Percentiles rank a stretch among this genome's conserved stretches.
phyloP scores from a whole-genome alignment of 208 protist genomes.

The Crithidia expoeki region DNA sequence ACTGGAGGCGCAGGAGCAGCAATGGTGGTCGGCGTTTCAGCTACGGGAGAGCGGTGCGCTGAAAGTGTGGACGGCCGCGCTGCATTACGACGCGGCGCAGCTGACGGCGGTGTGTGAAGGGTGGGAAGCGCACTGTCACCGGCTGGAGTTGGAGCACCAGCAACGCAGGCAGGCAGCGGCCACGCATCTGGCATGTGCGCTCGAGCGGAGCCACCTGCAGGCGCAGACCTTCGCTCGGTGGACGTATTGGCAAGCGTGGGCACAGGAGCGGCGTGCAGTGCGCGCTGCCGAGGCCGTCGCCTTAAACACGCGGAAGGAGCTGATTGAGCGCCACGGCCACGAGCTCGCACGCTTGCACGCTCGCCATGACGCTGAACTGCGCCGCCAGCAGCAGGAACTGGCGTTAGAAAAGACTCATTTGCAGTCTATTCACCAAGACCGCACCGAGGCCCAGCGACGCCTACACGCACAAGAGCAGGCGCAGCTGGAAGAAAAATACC shows the following conservation, averaged over 20 bases:
- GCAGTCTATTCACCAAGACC: conserved; percentile 30
- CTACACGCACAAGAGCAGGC: conserved; percentile 17
- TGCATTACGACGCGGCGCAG: conserved; percentile 24
- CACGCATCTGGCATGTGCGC: conserved; percentile 2
- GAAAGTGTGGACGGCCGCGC: conserved; percentile 17
- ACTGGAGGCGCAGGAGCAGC: conserved; percentile 16
- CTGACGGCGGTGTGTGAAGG: conserved; percentile 33
- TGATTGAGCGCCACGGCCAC: conserved; percentile 14
- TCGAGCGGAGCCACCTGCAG: conserved; percentile 20
- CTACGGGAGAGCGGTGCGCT: conserved; percentile 22
- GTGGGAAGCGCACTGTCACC: conserved; percentile 35
- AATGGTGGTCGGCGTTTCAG: conserved; percentile 27
- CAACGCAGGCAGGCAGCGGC: neutral
- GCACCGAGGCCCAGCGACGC: conserved; percentile 19
- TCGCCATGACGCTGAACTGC: conserved; percentile 9
- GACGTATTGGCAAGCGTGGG: conserved; percentile 11
- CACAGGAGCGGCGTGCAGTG: conserved; percentile 1
- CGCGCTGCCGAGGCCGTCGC: neutral
- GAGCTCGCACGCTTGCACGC: conserved; percentile 16
- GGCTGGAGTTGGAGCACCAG: neutral
- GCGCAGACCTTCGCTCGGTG: conserved; percentile 9
- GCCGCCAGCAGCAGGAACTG: conserved; percentile 12
- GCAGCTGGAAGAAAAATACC: conserved; percentile 15
- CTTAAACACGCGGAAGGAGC: neutral
- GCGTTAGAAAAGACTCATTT: conserved; percentile 20